Evolutionary conservation across 2,329 filamentous ascomycete genomes (phyloP).

Genomic region (Penicillium griseofulvum): DNA sequence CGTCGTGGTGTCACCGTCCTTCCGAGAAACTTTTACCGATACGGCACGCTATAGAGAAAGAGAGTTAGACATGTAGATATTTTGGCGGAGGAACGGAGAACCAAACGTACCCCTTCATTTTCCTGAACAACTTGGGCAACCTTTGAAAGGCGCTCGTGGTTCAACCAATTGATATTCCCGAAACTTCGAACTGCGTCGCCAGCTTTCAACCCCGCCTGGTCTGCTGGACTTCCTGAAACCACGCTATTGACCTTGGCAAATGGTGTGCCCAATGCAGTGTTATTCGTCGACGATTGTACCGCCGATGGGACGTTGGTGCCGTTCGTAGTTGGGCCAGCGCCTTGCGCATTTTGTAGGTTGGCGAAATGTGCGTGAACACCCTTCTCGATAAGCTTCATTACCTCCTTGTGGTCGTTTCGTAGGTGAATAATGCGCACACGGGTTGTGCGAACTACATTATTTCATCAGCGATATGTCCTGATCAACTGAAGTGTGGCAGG

Average conservation of each 20-base stretch:
- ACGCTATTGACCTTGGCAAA: constrained; percentile 93
- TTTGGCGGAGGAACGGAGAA: neutral
- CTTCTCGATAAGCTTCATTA: constrained; percentile 81
- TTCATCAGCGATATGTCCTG: constrained; percentile 14
- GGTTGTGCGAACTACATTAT: constrained; percentile 75
- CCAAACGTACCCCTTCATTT: constrained; percentile 73
- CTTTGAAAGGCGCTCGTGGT: constrained; percentile 80
- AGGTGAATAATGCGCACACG: constrained; percentile 83
- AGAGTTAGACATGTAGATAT: constrained; percentile 1
- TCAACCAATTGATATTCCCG: constrained; percentile 76
- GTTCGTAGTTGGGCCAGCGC: constrained; percentile 31
- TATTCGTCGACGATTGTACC: constrained; percentile 23
- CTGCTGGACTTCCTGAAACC: constrained; percentile 73
- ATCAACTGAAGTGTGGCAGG: neutral
- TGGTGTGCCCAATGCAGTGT: constrained; percentile 53
- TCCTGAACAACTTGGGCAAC: constrained; percentile 87
- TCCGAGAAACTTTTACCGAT: constrained; percentile 63
- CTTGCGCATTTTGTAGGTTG: constrained; percentile 57
- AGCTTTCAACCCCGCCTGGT: constrained; percentile 71
- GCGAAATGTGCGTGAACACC: constrained; percentile 89
- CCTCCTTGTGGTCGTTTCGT: constrained; percentile 86
- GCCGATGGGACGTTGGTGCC: constrained; percentile 19
- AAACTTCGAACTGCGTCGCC: constrained; percentile 84
- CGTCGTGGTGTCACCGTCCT: constrained; percentile 44
- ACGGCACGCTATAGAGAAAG: constrained; percentile 58